These are phyloP conservation scores for Microbotryum silenes-acaulis DNA, from an alignment of 1,284 basidiomycete species.

Conservation along the genomic window DNA sequence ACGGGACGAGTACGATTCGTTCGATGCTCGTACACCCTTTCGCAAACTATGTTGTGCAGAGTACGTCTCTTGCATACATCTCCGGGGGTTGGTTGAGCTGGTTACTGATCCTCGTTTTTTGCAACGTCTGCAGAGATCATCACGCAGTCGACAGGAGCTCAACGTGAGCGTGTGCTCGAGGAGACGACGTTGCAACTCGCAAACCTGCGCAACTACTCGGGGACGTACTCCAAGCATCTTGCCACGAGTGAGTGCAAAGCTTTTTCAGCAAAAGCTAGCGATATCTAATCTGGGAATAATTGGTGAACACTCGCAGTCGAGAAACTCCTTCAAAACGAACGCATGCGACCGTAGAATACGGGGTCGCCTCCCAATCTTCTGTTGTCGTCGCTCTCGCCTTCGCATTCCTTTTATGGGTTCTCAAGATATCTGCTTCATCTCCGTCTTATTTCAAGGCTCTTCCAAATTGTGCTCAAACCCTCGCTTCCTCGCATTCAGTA, in stretches of 20 bases:
- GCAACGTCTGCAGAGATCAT: conserved; percentile 10
- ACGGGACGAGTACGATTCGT: conserved; percentile 30
- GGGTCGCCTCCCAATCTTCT: no score
- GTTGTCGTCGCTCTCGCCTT: no score
- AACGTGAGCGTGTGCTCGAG: conserved; percentile 56
- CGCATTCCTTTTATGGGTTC: no score
- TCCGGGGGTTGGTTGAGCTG: background rate
- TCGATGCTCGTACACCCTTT: conserved; percentile 28
- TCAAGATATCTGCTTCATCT: no score
- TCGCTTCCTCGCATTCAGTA: no score
- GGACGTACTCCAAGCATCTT: conserved; percentile 64
- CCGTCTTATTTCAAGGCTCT: no score
- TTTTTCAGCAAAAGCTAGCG: no score
- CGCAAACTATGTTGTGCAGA: conserved; percentile 32
- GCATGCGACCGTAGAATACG: no score
- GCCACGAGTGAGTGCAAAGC: conserved; percentile 52
- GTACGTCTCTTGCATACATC: background rate
- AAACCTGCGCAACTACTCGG: conserved; percentile 58
- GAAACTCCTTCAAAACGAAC: no score
- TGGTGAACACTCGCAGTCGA: no score
- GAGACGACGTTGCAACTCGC: conserved; percentile 59
- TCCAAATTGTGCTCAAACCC: no score
- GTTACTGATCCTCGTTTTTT: fast-evolving
- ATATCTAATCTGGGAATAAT: no score
- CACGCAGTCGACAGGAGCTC: conserved; percentile 58